These are phyloP conservation scores for Jatropha multifida DNA, from an alignment of 441 rosid species.

Conservation along the genomic window DNA sequence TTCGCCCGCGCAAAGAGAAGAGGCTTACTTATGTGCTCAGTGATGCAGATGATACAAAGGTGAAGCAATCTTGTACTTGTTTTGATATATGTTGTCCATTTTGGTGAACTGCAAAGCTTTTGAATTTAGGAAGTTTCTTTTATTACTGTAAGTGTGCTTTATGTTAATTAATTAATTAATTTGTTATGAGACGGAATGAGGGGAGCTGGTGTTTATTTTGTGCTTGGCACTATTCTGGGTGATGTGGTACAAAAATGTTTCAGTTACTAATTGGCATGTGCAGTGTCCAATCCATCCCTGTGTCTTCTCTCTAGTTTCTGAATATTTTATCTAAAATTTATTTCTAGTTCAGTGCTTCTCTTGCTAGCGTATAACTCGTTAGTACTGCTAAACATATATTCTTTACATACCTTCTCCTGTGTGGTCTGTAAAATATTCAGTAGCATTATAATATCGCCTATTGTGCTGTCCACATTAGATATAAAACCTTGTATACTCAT, in stretches of 20 bases:
- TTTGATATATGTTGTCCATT: not conserved
- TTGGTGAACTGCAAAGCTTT: not conserved
- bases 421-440: not conserved
- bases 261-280: not conserved
- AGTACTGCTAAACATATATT: not conserved
- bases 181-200: not conserved
- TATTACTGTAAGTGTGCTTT: not conserved
- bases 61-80: slow-evolving; percentile 26
- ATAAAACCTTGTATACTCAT: not conserved
- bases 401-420: not conserved
- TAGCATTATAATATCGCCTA: no score
- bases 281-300: not conserved
- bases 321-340: not conserved
- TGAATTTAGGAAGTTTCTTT: not conserved
- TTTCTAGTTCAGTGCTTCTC: not conserved
- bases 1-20: slow-evolving; percentile 97
- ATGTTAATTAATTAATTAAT: not conserved
- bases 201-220: not conserved
- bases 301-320: not conserved
- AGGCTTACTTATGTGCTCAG: slow-evolving; percentile 88
- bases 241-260: not conserved
- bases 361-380: not conserved
- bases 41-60: slow-evolving; percentile 82
- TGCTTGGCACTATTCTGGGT: not conserved
- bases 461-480: not conserved